These are phyloP conservation scores for Lepidium campestre DNA, from an alignment of 441 rosid species.

Conservation along the genomic window DNA sequence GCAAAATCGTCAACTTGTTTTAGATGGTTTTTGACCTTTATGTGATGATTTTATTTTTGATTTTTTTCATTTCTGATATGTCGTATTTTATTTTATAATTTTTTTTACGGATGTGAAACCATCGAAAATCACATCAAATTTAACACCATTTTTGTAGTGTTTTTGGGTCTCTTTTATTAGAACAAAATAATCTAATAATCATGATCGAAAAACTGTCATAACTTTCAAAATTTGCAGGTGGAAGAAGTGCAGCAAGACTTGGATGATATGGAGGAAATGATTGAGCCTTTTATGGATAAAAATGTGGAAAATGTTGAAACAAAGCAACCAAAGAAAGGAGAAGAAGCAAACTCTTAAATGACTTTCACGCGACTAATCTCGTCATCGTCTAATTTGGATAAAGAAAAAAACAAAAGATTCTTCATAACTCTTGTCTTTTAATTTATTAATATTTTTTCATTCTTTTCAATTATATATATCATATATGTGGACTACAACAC, in stretches of 20 bases:
- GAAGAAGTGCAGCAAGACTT: conserved; percentile 46
- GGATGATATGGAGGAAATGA: conserved; percentile 45
- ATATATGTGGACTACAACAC: not conserved
- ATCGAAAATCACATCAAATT: too few species aligned
- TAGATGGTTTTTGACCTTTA: too few species aligned
- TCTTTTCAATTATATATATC: not conserved
- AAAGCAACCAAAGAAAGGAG: conserved; percentile 8
- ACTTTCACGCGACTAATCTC: conserved; percentile 17
- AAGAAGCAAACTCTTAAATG: conserved; percentile 6
- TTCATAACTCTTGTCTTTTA: not conserved
- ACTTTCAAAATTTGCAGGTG: conserved; percentile 31
- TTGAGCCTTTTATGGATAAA: conserved; percentile 38
- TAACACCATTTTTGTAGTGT: too few species aligned
- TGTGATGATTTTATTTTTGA: too few species aligned
- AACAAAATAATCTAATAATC: not conserved
- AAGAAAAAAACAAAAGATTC: not conserved
- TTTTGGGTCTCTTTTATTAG: not conserved
- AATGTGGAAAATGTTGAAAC: conserved; percentile 11
- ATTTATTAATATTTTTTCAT: not conserved
- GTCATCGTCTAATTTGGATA: not conserved
- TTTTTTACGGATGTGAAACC: too few species aligned
- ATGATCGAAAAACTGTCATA: not conserved
- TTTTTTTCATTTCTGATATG: too few species aligned
- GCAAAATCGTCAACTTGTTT: too few species aligned
- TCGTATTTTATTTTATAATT: too few species aligned